Base-by-base conservation (phyloP, 805 yeast genomes). In the Metschnikowia kunwiensis region DNA sequence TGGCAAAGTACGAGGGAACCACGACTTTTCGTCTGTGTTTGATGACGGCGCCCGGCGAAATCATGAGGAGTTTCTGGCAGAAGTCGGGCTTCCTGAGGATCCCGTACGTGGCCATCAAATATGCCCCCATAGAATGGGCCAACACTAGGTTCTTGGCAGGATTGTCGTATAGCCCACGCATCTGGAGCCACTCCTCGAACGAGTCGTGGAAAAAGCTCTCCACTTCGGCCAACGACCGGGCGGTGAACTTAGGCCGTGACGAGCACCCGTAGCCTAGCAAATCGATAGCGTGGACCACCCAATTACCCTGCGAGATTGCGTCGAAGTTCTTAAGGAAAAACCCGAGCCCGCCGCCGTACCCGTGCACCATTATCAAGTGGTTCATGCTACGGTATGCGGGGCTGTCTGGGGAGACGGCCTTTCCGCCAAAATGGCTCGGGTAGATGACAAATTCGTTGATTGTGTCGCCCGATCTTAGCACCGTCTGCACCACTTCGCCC, bases 91-190 rank as follows among this genome's bases (percentile, higher is more conserved):
- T 45, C 44, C 70, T 62, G 36, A 70, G 68, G 36, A 79, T 66
- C 3, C 86, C 82, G 49, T 86, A 84, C 4, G 81, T 60, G 1
- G 82, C 74, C 55, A 83, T 75, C 15, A 91, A 51, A 54, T 89
- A 91, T 0, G 95, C 96, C 4, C 98, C 98, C 75, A 93, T 71
- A 0, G 96, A 88, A 61, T 91, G 98, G 1, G 96, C 94, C 58
- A 80, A 75, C 28, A 77, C 72, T 34, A 81, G 62, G 40, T 77
- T 78, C 38, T 72, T 70, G 7, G 36, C 34, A 3, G 43, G 40
- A 15, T 68, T 63, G 15, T 38, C 41, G 18, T 49, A 32, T 16
- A 75, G 64, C 5, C 73, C 71, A 33, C 82, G 61, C 29, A 62
- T 56, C 2, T 43, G 38, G 35, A 84, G 65, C 95, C 95, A 86